Base-by-base conservation (phyloP, 345 rosid species). In the Diplotaxis tenuifolia region DNA sequence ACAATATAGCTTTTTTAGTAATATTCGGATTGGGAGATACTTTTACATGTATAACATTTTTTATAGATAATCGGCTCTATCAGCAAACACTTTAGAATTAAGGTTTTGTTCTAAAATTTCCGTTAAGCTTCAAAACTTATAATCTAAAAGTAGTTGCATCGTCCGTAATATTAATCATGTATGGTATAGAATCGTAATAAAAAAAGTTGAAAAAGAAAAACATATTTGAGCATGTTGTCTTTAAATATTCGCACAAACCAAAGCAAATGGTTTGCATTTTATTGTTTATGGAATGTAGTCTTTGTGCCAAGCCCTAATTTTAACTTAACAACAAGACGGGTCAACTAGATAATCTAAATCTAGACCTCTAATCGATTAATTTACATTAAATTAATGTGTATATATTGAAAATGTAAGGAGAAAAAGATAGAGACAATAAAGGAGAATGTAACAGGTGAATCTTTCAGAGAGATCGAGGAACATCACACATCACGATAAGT, bases 381-480 rank as follows among this genome's bases (percentile, higher is more conserved):
- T 21, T 69, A 63, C 18, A 55, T 58, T 57, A 45, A 29, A 70
- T 4, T 70, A 64, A 76, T 55, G 6, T 34, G 1, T 66, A 52
- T 64, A 45, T 74, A 53, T 45, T 75, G 84, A 76, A 87, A 86
- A 81, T 78, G 74, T 77, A 73, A 85, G 80, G 79, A 75, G 78
- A 64, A 57, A 75, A 77, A 65, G 76, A 71, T 42, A 71, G 67
- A 77, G 80, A 78, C 70, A 68, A 67, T 67, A 72, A 78, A 72
- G 76, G 57, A 74, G 83, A 72, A 80, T 75, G 80, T 75, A 81
- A 82, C 74, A 83, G 82, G 84, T 88, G 86, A 83, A 84, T 84
- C 84, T 88, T 80, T 75, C 76, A 82, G 85, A 80, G 80, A 78
- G 81, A 83, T 85, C 95, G 80, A 89, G 85, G 83, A 82, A 71